phyloP scores from a whole-genome alignment of 768 basidiomycete genomes.

The Suillus spraguei region DNA sequence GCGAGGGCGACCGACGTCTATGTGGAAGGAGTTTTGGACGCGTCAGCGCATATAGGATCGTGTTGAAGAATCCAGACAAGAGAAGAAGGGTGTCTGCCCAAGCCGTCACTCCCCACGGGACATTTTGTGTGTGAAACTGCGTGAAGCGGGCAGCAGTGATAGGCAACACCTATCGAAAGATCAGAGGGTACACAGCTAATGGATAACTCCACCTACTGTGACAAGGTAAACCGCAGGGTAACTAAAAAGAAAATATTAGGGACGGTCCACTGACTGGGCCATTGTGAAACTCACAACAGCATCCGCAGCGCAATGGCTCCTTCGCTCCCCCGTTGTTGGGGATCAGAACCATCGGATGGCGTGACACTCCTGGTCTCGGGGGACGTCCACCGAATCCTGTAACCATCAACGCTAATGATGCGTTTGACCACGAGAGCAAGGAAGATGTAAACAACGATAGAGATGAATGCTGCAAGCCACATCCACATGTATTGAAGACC shows the following conservation, averaged over 20 bases:
- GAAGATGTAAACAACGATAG: constrained; percentile 46
- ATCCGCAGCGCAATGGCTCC: constrained; percentile 43
- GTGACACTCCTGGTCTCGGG: constrained; percentile 13
- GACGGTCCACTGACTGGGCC: not conserved
- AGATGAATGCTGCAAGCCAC: constrained; percentile 47
- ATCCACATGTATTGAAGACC: constrained; percentile 56
- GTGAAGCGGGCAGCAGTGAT: constrained; percentile 44
- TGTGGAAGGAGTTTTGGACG: constrained; percentile 42
- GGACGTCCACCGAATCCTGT: constrained; percentile 23
- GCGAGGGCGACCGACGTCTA: constrained; percentile 6
- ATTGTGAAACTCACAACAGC: constrained; percentile 44
- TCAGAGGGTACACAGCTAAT: not conserved
- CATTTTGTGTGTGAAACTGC: constrained; percentile 29
- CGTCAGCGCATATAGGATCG: constrained; percentile 39
- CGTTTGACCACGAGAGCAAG: constrained; percentile 46
- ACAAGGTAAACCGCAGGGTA: constrained; percentile 49
- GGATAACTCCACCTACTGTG: constrained; percentile 26
- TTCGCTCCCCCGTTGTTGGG: constrained; percentile 10
- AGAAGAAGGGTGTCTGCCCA: constrained; percentile 44
- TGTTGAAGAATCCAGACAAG: constrained; percentile 48
- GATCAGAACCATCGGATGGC: not conserved
- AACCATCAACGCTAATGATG: constrained; percentile 36
- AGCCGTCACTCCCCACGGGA: constrained; percentile 40
- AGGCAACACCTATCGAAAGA: constrained; percentile 35
- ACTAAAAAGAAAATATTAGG: constrained; percentile 27